Evolutionary conservation across 352 stramenopile species (phyloP).

Genomic region (Phytophthora tubulina): DNA sequence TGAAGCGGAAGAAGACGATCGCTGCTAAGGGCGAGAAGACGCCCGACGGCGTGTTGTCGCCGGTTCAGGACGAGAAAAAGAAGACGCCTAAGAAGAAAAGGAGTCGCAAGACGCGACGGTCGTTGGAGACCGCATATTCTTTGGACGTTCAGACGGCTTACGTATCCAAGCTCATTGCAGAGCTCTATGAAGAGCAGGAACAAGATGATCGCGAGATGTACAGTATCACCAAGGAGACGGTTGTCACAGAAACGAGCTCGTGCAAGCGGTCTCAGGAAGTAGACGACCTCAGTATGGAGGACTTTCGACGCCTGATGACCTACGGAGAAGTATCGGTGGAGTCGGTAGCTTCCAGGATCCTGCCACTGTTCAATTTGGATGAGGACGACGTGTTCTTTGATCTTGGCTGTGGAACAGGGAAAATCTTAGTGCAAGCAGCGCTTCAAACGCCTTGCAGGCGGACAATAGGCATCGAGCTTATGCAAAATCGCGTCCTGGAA

Average conservation of each 20-base stretch:
- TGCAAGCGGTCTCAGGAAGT: slow-evolving; percentile 75
- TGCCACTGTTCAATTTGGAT: slow-evolving; percentile 74
- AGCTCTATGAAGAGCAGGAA: slow-evolving; percentile 80
- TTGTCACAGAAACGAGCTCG: slow-evolving; percentile 66
- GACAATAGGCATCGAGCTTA: slow-evolving; percentile 86
- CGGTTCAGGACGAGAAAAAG: slow-evolving; percentile 67
- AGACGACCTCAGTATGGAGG: slow-evolving; percentile 67
- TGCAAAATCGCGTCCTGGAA: slow-evolving; percentile 83
- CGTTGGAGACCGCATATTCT: slow-evolving; percentile 54
- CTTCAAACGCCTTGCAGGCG: slow-evolving; percentile 74
- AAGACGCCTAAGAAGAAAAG: slow-evolving; percentile 56
- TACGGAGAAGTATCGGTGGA: slow-evolving; percentile 84
- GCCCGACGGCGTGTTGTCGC: slow-evolving; percentile 44
- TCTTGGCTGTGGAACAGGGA: slow-evolving; percentile 82
- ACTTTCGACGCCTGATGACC: slow-evolving; percentile 80
- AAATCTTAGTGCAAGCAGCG: slow-evolving; percentile 80
- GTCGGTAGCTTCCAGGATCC: slow-evolving; percentile 68
- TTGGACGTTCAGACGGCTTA: slow-evolving; percentile 46
- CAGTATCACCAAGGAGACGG: slow-evolving; percentile 66
- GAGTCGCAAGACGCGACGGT: slow-evolving; percentile 49
- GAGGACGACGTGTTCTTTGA: slow-evolving; percentile 86
- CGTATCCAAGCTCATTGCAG: slow-evolving; percentile 58
- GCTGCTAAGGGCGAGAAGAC: slow-evolving; percentile 20
- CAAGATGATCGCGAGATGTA: slow-evolving; percentile 86
- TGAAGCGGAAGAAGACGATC: slow-evolving; percentile 17